These are phyloP conservation scores for Falciphora oryzae DNA, from an alignment of 2,329 filamentous ascomycete species.

Conservation along the genomic window DNA sequence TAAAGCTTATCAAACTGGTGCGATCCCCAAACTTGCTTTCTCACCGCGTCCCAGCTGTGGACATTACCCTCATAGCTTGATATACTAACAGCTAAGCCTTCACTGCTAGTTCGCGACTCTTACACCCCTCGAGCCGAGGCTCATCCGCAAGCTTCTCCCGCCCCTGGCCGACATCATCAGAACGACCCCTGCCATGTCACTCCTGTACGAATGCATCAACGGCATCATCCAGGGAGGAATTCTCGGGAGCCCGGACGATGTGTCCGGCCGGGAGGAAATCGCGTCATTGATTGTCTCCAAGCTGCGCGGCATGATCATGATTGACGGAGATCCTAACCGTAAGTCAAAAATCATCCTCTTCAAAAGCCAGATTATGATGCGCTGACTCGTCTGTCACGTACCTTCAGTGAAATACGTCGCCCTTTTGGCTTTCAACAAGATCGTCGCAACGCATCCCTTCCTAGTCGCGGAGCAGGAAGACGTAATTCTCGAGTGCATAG, in stretches of 20 bases:
- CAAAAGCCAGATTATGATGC: neutral
- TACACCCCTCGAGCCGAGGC: conserved; percentile 83
- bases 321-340: conserved; percentile 91
- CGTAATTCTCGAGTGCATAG: conserved; percentile 93
- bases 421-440: conserved; percentile 89
- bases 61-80: neutral
- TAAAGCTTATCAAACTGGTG: conserved; percentile 96
- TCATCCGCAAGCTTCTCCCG: conserved; percentile 85
- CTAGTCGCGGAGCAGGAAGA: conserved; percentile 91
- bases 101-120: conserved; percentile 75
- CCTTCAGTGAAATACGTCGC: conserved; percentile 94
- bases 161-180: conserved; percentile 89
- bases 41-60: neutral
- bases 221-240: conserved; percentile 97
- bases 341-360: conserved; percentile 31
- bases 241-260: conserved; percentile 72
- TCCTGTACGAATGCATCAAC: conserved; percentile 97
- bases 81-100: neutral
- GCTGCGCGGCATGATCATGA: conserved; percentile 85
- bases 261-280: conserved; percentile 81
- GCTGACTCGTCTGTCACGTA: conserved; percentile 5
- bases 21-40: conserved; percentile 1
- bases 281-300: conserved; percentile 89
- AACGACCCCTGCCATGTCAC: conserved; percentile 94
- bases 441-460: conserved; percentile 80